These are phyloP conservation scores for Penicillium sclerotigenum DNA, from an alignment of 2,329 filamentous ascomycete genomes.

Conservation along the genomic window DNA sequence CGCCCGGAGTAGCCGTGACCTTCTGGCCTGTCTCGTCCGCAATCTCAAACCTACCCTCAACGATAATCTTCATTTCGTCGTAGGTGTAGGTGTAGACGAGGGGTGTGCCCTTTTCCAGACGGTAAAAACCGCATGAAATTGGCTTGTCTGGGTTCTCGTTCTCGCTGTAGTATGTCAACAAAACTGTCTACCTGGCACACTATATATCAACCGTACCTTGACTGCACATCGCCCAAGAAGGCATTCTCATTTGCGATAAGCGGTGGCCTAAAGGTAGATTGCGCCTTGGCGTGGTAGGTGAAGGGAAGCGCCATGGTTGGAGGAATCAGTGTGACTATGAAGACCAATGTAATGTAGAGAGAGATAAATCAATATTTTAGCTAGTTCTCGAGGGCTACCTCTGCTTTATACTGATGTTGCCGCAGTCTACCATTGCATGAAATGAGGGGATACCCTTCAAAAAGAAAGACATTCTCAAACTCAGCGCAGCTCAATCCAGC, in stretches of 20 bases:
- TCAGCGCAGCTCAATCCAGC: neutral
- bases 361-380: neutral
- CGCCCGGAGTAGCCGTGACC: slow-evolving; percentile 59
- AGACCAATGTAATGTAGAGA: neutral
- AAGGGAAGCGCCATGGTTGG: slow-evolving; percentile 43
- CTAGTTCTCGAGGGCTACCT: neutral
- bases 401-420: neutral
- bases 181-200: neutral
- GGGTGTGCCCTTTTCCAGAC: slow-evolving; percentile 64
- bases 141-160: slow-evolving; percentile 57
- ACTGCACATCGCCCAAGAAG: slow-evolving; percentile 61
- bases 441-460: slow-evolving; percentile 10
- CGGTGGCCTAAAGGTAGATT: slow-evolving; percentile 60
- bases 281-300: slow-evolving; percentile 56
- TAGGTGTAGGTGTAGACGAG: slow-evolving; percentile 68
- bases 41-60: slow-evolving; percentile 66
- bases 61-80: slow-evolving; percentile 71
- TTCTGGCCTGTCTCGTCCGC: slow-evolving; percentile 59
- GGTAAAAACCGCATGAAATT: slow-evolving; percentile 63
- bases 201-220: slow-evolving; percentile 40
- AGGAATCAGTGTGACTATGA: neutral
- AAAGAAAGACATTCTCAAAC: neutral
- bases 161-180: slow-evolving; percentile 39
- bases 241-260: slow-evolving; percentile 67
- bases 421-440: neutral